Conservation (phyloP, 2,329 filamentous ascomycete genomes). For the Penicillium sclerotigenum region DNA sequence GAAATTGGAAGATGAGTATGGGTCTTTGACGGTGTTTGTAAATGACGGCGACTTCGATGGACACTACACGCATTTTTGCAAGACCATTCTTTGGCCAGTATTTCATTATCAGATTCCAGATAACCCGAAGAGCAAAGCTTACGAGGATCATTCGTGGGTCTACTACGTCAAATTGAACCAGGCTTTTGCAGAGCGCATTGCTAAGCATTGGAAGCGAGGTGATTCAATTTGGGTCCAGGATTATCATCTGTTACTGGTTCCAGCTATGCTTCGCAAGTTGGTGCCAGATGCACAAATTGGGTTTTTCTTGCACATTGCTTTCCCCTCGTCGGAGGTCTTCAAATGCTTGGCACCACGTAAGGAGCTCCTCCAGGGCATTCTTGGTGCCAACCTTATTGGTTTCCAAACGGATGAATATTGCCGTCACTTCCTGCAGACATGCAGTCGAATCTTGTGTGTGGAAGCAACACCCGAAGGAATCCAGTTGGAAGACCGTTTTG, state of each 20-base stretch:
- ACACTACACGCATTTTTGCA: constrained; percentile 94
- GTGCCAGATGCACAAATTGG: constrained; percentile 87
- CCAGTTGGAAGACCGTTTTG: constrained; percentile 87
- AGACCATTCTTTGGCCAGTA: constrained; percentile 94
- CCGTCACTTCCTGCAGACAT: constrained; percentile 92
- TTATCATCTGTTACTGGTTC: constrained; percentile 87
- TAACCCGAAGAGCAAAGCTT: constrained; percentile 96
- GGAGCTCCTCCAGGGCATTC: constrained; percentile 84
- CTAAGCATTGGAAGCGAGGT: constrained; percentile 88
- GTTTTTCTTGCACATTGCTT: constrained; percentile 92
- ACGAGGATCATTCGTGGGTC: constrained; percentile 94
- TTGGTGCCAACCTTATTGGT: constrained; percentile 86
- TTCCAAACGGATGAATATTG: constrained; percentile 95
- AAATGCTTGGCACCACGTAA: constrained; percentile 83
- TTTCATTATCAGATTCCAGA: constrained; percentile 98
- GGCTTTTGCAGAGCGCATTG: constrained; percentile 84
- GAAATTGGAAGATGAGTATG: constrained; percentile 72
- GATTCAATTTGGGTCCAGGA: constrained; percentile 95
- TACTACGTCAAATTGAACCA: constrained; percentile 92
- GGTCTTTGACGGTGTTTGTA: constrained; percentile 79
- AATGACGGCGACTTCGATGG: constrained; percentile 91
- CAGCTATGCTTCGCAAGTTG: constrained; percentile 83
- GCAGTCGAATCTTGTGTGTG: constrained; percentile 83
- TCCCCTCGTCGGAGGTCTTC: constrained; percentile 95
- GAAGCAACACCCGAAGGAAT: constrained; percentile 86